Conservation (phyloP, 192 early-diverging fungal species). For the Lobosporangium transversale region DNA sequence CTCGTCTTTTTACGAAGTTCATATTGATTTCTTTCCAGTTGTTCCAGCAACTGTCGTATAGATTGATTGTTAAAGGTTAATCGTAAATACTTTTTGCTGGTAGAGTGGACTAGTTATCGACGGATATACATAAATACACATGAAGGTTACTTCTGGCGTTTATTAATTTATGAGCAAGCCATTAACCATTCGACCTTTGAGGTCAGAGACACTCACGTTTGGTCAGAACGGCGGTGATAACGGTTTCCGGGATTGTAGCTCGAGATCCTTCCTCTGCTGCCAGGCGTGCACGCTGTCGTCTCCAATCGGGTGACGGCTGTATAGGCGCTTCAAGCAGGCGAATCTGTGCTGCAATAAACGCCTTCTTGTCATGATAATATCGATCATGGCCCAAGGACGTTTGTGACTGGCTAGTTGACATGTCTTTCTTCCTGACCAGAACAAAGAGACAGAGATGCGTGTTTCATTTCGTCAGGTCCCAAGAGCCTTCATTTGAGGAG, state of each 20-base stretch:
- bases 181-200: neutral
- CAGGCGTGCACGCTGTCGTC: slow-evolving; percentile 18
- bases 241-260: slow-evolving; percentile 18
- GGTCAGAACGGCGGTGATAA: slow-evolving; percentile 9
- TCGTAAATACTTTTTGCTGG: slow-evolving; percentile 25
- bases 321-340: slow-evolving; percentile 29
- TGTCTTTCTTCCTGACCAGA: neutral
- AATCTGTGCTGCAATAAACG: slow-evolving; percentile 32
- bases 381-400: too few relatives aligned
- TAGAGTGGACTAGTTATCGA: slow-evolving; percentile 18
- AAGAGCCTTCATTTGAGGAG: too few relatives aligned
- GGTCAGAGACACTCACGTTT: slow-evolving; percentile 17
- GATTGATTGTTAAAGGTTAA: slow-evolving; percentile 37
- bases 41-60: slow-evolving; percentile 35
- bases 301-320: slow-evolving; percentile 16
- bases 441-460: too few relatives aligned
- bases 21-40: slow-evolving; percentile 38
- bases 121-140: neutral
- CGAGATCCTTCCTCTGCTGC: slow-evolving; percentile 6
- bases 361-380: slow-evolving; percentile 52
- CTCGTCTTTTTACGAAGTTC: slow-evolving; percentile 32
- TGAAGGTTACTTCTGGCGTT: too few relatives aligned
- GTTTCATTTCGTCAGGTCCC: too few relatives aligned
- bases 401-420: slow-evolving; percentile 16
- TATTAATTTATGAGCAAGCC: neutral